Evolutionary conservation across 495 filamentous ascomycete species (phyloP), one percentile per base, ranked within the genome.

Genomic region (Cryomyces minteri): DNA sequence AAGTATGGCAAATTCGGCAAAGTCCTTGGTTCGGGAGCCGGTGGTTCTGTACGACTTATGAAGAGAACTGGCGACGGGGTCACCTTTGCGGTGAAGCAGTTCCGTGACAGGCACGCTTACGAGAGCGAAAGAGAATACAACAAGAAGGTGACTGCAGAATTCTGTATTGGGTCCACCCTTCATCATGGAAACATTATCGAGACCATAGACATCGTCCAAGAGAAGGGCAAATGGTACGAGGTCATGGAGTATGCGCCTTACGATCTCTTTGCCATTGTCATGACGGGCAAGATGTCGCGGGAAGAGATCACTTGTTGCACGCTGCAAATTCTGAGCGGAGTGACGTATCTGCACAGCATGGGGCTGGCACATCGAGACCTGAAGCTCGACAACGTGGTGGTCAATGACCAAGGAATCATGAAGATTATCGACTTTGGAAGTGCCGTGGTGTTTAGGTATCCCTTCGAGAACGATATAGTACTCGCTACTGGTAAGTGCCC

Each of bases 381-480:
- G 51, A 99, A 99, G 60, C 62, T 99, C 54, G 90, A 99, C 63
- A 99, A 99, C 53, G 90, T 99, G 11, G 90, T 99, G 40, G 86
- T 99, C 41, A 96, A 88, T 53, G 82, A 94, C 54, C 74, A 79
- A 52, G 90, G 90, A n/a, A 95, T 99, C 50, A 93, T 99, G 82
- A 99, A 99, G 65, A 81, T 99, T 43, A 99, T 99, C 50, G 90
- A 99, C 60, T 99, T 99, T 65, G 90, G 90, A 44, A 96, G 90
- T 64, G 87, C 90, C 4, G 87, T 86, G 47, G 88, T 99, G 40
- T 99, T 88, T 66, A 74, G 80, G 49, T 99, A 99, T 69, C 90
- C 90, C 2, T 99, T 99, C 58, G 90, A 99, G 64, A 85, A 79
- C 44, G 84, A 87, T 51, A 79, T 88, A 42, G 87, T 94, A 18